These are phyloP conservation scores for Rhodotorula sp. DNA, from an alignment of 1,284 basidiomycete species.

Conservation along the genomic window DNA sequence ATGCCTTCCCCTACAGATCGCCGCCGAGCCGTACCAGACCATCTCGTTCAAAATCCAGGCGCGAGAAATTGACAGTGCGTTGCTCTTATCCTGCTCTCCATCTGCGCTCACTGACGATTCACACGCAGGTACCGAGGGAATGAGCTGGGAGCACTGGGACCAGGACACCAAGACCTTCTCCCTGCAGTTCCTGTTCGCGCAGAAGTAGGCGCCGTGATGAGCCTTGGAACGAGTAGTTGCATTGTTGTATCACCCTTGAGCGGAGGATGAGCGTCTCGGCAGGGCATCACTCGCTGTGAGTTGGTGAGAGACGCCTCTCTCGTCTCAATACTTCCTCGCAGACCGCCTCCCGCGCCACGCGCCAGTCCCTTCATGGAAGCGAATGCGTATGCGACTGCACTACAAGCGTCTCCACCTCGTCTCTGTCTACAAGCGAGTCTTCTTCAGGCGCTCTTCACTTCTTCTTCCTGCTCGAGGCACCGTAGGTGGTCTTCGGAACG, in stretches of 20 bases:
- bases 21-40: slow-evolving; percentile 97
- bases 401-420: no score
- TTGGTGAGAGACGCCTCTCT: no score
- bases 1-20: slow-evolving; percentile 61
- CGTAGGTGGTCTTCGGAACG: background rate
- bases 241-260: no score
- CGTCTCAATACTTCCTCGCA: no score
- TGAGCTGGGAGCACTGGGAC: slow-evolving; percentile 98
- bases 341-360: no score
- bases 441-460: background rate
- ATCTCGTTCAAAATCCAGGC: slow-evolving; percentile 97
- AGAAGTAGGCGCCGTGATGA: background rate
- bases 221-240: no score
- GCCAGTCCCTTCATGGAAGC: no score
- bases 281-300: no score
- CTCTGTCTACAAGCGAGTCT: no score
- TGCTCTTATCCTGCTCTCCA: background rate
- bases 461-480: background rate
- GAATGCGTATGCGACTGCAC: no score
- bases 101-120: background rate
- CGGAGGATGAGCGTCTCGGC: no score
- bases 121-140: slow-evolving; percentile 66
- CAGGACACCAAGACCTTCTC: slow-evolving; percentile 79
- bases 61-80: slow-evolving; percentile 78
- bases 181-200: slow-evolving; percentile 38